Evolutionary conservation across 805 yeast genomes (phyloP), one percentile per base, ranked within the genome.

Genomic region (Sugiyamaella lignohabitans): DNA sequence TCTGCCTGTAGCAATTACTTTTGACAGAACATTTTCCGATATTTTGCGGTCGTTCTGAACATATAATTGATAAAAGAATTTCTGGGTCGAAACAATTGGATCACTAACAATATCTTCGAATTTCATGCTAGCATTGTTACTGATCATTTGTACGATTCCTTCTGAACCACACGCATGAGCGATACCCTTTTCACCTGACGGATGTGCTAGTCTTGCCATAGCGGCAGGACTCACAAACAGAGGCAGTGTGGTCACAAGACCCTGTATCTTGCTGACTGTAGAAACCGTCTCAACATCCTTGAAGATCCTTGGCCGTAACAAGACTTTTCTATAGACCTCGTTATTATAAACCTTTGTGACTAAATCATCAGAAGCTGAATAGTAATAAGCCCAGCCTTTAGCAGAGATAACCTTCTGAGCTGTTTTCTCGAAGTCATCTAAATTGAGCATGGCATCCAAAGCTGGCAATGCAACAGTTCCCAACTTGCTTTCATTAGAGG

Each of bases 361-460:
- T 54, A 74, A 73, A 59, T 76, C 80, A 44, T 73, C 76, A 21
- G 76, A 63, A 4, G 76, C 80, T 5, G 78, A 72, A 49, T 62
- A 72, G 55, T 73, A 76, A 34, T 54, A 54, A 1, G 58, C 58
- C 58, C 58, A 54, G 3, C 52, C 56, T 41, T 52, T 43, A 3
- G 47, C 40, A 1, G 48, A 34, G 32, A 54, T 38, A 20, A 45
- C 41, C 30, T 46, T 30, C 20, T 46, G 16, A 17, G 58, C 58
- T 1, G 56, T 54, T 30, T 23, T 38, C 24, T 47, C 54, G 34
- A 54, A 54, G 38, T 54, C 58, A 23, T 50, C 43, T 18, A 54
- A 36, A 32, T 51, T 50, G 29, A 54, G 30, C 53, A 50, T 50
- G 6, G 55, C 49, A 11, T 48, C 50, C 23, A 54, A 27, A 10